A percentile compares a stretch with the other conserved stretches of the same genome.
These are phyloP conservation scores for Zoysia pacifica DNA, from an alignment of 176 grass and related monocot species.

Conservation along the genomic window DNA sequence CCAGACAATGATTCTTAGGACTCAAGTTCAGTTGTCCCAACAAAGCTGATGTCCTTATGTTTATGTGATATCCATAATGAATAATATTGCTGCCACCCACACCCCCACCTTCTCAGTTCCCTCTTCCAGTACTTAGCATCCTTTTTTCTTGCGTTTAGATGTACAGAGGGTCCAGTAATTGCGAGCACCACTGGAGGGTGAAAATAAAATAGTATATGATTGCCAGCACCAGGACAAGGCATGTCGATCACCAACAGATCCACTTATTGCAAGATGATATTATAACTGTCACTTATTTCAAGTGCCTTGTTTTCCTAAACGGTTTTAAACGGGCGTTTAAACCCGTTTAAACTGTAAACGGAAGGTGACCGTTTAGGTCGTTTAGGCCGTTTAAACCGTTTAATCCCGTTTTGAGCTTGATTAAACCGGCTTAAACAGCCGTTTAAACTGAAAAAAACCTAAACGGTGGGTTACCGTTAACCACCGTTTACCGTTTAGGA, in stretches of 20 bases:
- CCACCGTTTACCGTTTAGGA: too few relatives aligned
- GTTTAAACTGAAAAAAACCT: too few relatives aligned
- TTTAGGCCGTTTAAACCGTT: too few relatives aligned
- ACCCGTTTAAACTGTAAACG: too few relatives aligned
- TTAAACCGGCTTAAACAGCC: too few relatives aligned
- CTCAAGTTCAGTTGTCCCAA: not conserved
- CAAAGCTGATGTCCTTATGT: not conserved
- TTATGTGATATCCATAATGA: not conserved
- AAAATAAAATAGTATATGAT: not conserved
- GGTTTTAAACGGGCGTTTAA: too few relatives aligned
- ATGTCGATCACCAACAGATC: not conserved
- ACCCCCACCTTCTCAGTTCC: not conserved
- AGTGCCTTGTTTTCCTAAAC: too few relatives aligned
- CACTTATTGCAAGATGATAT: not conserved
- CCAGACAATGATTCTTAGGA: not conserved
- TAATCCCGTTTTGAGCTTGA: too few relatives aligned
- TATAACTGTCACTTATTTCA: not conserved
- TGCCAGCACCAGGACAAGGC: not conserved
- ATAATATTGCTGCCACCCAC: not conserved
- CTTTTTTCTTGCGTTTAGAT: not conserved
- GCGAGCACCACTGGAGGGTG: constrained; percentile 1
- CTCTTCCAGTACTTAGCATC: not conserved
- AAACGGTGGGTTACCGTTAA: too few relatives aligned
- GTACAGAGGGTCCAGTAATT: not conserved
- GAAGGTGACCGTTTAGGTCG: too few relatives aligned